A percentile compares a stretch with the other conserved stretches of the same genome.
These are phyloP conservation scores for Entelexis sorbosivorans DNA, from an alignment of 1,139 yeast genomes.

Conservation along the genomic window DNA sequence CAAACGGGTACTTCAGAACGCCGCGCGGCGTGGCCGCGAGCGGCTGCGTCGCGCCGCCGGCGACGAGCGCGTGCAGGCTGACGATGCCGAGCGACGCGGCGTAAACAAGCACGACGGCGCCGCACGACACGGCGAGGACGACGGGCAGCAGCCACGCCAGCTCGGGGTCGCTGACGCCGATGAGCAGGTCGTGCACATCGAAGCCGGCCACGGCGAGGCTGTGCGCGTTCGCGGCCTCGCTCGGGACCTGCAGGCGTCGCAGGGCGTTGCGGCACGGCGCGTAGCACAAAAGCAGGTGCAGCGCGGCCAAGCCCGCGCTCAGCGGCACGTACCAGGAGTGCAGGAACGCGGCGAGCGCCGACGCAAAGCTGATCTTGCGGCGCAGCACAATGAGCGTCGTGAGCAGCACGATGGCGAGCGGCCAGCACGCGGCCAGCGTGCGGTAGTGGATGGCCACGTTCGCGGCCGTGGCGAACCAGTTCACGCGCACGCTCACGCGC, in stretches of 20 bases:
- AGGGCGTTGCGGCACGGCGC: slow-evolving; percentile 20
- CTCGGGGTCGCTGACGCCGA: slow-evolving; percentile 19
- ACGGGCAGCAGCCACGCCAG: slow-evolving; percentile 20
- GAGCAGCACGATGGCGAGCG: slow-evolving; percentile 26
- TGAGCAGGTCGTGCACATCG: slow-evolving; percentile 22
- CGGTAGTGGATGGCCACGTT: slow-evolving; percentile 31
- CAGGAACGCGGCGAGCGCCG: background rate
- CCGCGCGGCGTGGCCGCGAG: background rate
- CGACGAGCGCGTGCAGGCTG: background rate
- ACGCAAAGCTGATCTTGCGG: background rate
- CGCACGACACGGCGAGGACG: slow-evolving; percentile 14
- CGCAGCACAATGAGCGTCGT: background rate
- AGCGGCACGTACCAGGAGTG: slow-evolving; percentile 9
- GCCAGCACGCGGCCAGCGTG: slow-evolving; percentile 29
- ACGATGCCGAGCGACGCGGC: slow-evolving; percentile 3
- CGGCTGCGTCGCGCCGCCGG: background rate
- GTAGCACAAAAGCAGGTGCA: slow-evolving; percentile 23
- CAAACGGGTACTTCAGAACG: background rate
- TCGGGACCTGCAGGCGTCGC: slow-evolving; percentile 24
- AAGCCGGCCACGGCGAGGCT: slow-evolving; percentile 16
- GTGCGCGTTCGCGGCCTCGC: slow-evolving; percentile 19
- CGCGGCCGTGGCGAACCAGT: slow-evolving; percentile 30
- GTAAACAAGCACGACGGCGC: slow-evolving; percentile 11
- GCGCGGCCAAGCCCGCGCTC: slow-evolving; percentile 13
- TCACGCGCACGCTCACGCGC: slow-evolving; percentile 25